Evolutionary conservation across 176 grass and related monocot species (phyloP), one percentile per base, ranked within the genome.

Genomic region (Themeda triandra): DNA sequence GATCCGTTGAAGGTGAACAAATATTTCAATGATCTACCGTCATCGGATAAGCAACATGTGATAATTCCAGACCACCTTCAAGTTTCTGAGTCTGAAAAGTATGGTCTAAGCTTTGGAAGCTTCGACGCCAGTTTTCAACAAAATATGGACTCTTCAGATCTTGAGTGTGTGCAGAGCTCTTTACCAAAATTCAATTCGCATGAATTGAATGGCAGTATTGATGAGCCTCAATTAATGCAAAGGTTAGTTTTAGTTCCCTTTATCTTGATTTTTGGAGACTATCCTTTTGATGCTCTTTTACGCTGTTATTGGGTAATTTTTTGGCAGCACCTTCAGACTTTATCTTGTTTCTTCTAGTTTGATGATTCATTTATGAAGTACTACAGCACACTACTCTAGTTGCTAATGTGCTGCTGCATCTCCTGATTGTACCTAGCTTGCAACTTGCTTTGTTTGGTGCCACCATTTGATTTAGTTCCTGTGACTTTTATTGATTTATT

Each of bases 51-150:
- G 77, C 92, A 88, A 66, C 84, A 97, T 80, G 92, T 97, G 41
- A 92, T 97, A 58, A 97, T 97, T 85, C 95, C 95, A 59, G 87
- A 97, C 48, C 92, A 94, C 68, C 92, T 97, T 86, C 92, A 97
- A 68, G 95, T 97, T 63, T 77, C 90, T 37, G 92, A 92, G 42
- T 94, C 95, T 6, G 95, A 94, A 74, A 94, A 88, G 74, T 91
- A 91, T 73, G 90, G 90, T 28, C 82, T 97, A 29, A 97, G 86
- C 88, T 97, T 97, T 39, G 95, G 95, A 82, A 97, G 95, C 79
- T 97, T 97, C 71, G 88, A 90, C 27, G 59, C 49, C 60, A 86
- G 80, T 88, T 94, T 86, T 86, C 75, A 86, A 59, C 74, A 91
- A 37, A 84, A 81, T 63, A 54, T 69, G 18, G 58, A 44, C 69